Evolutionary conservation across 768 basidiomycete species (phyloP), one percentile per base, ranked within the genome.

Genomic region (Lactarius pseudohatsudake): DNA sequence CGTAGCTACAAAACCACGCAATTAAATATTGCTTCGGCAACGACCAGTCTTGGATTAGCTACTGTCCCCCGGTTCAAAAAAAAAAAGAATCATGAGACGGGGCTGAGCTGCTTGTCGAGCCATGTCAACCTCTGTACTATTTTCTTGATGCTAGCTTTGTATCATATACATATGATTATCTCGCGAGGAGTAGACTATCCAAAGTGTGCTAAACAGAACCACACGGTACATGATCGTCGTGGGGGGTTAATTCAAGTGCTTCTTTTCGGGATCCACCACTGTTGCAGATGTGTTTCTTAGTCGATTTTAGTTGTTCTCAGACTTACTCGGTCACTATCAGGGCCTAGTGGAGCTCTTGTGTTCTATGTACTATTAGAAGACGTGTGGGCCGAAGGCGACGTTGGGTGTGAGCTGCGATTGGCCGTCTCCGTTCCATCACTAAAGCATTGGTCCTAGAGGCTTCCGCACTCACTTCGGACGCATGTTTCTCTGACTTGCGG

Each of bases 301-400:
- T 70, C 72, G 7, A 75, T 90, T 10, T 71, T 84, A 11, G 83
- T 84, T 36, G 87, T 91, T 70, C 81, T 94, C 3, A 92, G 91
- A 2, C 76, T 94, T 30, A 77, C 84, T n/a, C 89, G 83, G 73
- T 78, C 80, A 4, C 75, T 90, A 30, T 85, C 88, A n/a, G 79
- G 89, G 16, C 84, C 87, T 2, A 91, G 91, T 55, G 86, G 85
- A 22, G 88, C 87, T 4, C 79, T 76, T 41, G 69, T 96, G 62
- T 87, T 90, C 63, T 94, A 94, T 77, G 83, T 85, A 1, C n/a
- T n/a, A n/a, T 71, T 94, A 18, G 90, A 94, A 75, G 86, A 90
- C 72, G 81, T 85, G 2, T 88, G 5, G 85, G 70, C 75, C 38
- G 79, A 84, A 53, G 81, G 78, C n/a, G 75, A 78, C 30, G 75